These are phyloP conservation scores for Lathyrus oleraceus DNA, from an alignment of 306 rosid genomes.

Conservation along the genomic window DNA sequence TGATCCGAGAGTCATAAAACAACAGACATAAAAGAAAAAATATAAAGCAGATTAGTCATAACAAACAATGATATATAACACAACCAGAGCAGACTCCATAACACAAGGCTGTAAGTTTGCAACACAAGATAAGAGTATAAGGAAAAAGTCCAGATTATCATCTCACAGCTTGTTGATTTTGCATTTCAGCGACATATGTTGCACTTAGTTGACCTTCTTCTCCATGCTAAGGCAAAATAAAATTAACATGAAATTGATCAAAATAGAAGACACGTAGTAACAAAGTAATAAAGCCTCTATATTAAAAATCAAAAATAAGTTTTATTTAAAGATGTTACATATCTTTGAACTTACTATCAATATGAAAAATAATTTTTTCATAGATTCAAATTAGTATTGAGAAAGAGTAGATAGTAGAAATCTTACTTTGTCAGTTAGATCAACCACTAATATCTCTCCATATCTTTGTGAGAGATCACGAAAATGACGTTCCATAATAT, in stretches of 20 bases:
- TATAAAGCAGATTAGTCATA: no score
- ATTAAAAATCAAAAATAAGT: conserved; percentile 21
- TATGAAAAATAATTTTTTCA: no score
- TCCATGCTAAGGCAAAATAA: conserved; percentile 73
- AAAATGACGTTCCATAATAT: no score
- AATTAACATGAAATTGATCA: conserved; percentile 31
- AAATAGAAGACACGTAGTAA: conserved; percentile 15
- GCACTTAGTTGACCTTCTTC: conserved; percentile 81
- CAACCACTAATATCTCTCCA: no score
- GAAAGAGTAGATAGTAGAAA: conserved; percentile 31
- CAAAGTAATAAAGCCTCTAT: conserved; percentile 6
- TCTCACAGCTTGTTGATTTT: conserved; percentile 71
- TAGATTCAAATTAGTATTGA: conserved; percentile 12
- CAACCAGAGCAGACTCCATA: no score
- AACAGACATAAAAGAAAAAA: no score
- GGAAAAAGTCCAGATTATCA: conserved; percentile 42
- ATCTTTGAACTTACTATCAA: conserved; percentile 27
- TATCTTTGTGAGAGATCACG: no score
- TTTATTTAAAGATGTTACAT: conserved; percentile 27
- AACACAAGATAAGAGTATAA: no score
- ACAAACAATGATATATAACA: no score
- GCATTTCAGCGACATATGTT: conserved; percentile 76
- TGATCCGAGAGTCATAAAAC: no score
- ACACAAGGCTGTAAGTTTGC: no score
- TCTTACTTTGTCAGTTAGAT: no score